Conservation (phyloP, 1,139 yeast genomes). For the Scheffersomyces illinoinensis region DNA sequence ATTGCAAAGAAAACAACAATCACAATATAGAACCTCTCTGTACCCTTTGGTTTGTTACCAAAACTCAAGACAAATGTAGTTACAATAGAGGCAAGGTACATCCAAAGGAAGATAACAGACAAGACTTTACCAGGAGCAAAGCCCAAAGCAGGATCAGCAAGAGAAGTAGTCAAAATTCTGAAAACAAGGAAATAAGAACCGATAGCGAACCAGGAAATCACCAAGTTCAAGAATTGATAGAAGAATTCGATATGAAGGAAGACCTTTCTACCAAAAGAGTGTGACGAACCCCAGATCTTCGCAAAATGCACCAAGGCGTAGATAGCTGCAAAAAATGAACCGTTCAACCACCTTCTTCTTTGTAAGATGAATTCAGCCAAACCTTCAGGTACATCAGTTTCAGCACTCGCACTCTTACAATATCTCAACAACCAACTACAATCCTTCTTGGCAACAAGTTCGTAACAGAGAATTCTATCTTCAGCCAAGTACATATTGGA, state of each 20-base stretch:
- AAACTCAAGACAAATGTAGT: constrained; percentile 89
- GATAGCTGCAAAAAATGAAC: constrained; percentile 52
- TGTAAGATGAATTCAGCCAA: constrained; percentile 49
- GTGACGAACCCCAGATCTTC: constrained; percentile 45
- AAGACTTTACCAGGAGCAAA: constrained; percentile 75
- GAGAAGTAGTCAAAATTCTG: constrained; percentile 70
- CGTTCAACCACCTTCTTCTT: constrained; percentile 54
- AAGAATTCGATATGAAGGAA: constrained; percentile 44
- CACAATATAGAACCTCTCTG: constrained; percentile 77
- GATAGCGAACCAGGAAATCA: constrained; percentile 77
- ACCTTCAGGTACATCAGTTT: constrained; percentile 51
- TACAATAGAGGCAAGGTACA: constrained; percentile 83
- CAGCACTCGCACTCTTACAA: constrained; percentile 49
- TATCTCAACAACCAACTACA: constrained; percentile 49
- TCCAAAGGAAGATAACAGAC: constrained; percentile 83
- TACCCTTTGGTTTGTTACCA: constrained; percentile 94
- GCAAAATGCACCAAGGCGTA: constrained; percentile 48
- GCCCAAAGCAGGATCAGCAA: constrained; percentile 53
- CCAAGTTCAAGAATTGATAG: constrained; percentile 44
- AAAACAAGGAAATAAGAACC: constrained; percentile 82
- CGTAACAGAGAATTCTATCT: constrained; percentile 52
- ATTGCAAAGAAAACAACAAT: constrained; percentile 88
- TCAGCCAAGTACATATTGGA: constrained; percentile 54
- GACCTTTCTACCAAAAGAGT: constrained; percentile 42
- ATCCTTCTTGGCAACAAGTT: constrained; percentile 46